Evolutionary conservation across 768 basidiomycete species (phyloP), one percentile per base, ranked within the genome.

Genomic region (Hericium coralloides): DNA sequence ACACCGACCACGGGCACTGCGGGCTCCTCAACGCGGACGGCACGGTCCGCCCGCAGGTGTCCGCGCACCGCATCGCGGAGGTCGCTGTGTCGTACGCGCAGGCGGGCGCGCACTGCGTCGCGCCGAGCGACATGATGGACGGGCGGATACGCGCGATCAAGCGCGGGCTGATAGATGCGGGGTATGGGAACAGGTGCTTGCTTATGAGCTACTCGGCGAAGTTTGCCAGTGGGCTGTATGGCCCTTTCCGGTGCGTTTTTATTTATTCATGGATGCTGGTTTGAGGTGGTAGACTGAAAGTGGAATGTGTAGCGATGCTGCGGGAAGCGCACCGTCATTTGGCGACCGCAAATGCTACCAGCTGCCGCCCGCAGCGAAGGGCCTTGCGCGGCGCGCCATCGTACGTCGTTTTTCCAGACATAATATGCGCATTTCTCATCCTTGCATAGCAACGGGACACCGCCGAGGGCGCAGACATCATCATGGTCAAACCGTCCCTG

Each of bases 71-170:
- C 59, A 87, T 99, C 59, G 92, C 92, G 0, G 76, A 97, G 66
- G 95, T 99, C 23, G 93, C 97, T 0, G 76, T 98, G 49, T 84
- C 80, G 66, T 99, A 99, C 63, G 97, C 95, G 0, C 76, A 78
- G 55, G 97, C 97, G 0, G 97, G 97, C n/a, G 97, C 93, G 1
- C 92, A 98, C 70, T 93, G 93, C 66, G 95, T 99, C 57, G 97
- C 97, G 2, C 97, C 97, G 7, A 97, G 94, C 66, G 97, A 98
- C 70, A 99, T 99, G 97, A 98, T 98, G 94, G 97, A 99, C 68
- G 97, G 95, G 0, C 79, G 95, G 18, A 84, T 99, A 60, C 83
- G 81, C 60, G 83, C 84, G 14, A 98, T 99, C 72, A 99, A 99
- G 70, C 77, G 82, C 38, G 80, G 77, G 3, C 75, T 99, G 55